These are phyloP conservation scores for Tagetes erecta DNA, from an alignment of 129 eudicot genomes.

Conservation along the genomic window DNA sequence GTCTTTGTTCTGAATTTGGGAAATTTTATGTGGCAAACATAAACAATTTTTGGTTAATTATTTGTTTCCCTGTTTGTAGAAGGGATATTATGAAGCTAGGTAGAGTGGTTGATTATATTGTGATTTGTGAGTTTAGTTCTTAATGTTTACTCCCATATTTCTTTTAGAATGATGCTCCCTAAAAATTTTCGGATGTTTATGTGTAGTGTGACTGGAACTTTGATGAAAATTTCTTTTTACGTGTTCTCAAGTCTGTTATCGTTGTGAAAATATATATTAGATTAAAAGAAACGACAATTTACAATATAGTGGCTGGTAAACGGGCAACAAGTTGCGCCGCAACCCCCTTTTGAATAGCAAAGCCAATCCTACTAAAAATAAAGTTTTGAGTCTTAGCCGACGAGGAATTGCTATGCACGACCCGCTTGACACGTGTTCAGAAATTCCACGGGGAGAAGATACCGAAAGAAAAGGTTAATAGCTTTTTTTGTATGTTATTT, in stretches of 20 bases:
- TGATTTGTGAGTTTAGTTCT: slow-evolving; percentile 3
- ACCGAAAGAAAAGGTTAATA: neutral
- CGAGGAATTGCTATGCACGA: too few relatives aligned
- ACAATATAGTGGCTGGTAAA: too few relatives aligned
- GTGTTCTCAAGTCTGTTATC: neutral
- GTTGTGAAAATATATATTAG: too few relatives aligned
- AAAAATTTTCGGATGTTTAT: too few relatives aligned
- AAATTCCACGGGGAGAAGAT: neutral
- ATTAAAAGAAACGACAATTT: too few relatives aligned
- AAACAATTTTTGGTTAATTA: neutral
- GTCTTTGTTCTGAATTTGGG: slow-evolving; percentile 8
- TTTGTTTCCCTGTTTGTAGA: neutral
- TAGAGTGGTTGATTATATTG: neutral
- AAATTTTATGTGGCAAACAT: neutral
- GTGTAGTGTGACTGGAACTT: neutral
- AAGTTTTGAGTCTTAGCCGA: too few relatives aligned
- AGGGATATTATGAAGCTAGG: neutral
- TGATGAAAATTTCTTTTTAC: neutral
- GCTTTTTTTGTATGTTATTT: neutral
- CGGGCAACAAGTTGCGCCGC: too few relatives aligned
- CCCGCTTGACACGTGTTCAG: too few relatives aligned
- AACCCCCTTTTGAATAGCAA: too few relatives aligned
- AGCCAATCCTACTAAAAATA: too few relatives aligned
- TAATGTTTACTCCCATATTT: neutral
- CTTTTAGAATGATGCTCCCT: too few relatives aligned